Evolutionary conservation across 306 rosid genomes (phyloP).

Genomic region (Comarum palustre): DNA sequence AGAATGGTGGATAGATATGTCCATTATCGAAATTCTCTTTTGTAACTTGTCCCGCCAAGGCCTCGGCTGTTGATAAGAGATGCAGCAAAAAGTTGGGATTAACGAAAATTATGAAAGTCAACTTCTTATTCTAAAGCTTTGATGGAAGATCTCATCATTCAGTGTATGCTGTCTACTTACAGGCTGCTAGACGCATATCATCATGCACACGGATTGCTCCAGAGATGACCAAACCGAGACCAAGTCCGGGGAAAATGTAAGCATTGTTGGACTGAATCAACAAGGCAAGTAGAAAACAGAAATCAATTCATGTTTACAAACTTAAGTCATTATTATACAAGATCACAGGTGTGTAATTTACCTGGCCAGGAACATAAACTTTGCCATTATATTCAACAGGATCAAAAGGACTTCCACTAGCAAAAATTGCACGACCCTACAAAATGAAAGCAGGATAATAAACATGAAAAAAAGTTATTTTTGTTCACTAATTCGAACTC

Average conservation of each 20-base stretch:
- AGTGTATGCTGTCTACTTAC: slow-evolving; percentile 48
- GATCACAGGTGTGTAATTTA: slow-evolving; percentile 25
- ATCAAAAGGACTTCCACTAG: slow-evolving; percentile 95
- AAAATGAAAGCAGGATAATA: slow-evolving; percentile 7
- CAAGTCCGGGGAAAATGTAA: slow-evolving; percentile 87
- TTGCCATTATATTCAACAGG: slow-evolving; percentile 73
- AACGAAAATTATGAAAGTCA: not conserved
- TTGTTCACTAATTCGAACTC: not conserved
- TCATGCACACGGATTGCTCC: slow-evolving; percentile 91
- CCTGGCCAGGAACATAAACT: slow-evolving; percentile 75
- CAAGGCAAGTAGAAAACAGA: slow-evolving; percentile 16
- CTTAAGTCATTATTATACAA: slow-evolving; percentile 1
- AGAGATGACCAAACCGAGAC: slow-evolving; percentile 78
- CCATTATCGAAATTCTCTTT: slow-evolving; percentile 58
- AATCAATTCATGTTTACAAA: slow-evolving; percentile 1
- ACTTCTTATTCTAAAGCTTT: slow-evolving; percentile 2
- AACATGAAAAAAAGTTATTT: slow-evolving; percentile 10
- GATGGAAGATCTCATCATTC: not conserved
- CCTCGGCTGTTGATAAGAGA: slow-evolving; percentile 52
- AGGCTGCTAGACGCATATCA: slow-evolving; percentile 90
- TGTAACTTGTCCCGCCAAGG: slow-evolving; percentile 67
- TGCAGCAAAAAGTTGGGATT: not conserved
- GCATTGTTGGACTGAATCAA: slow-evolving; percentile 81
- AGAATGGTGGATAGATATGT: slow-evolving; percentile 67
- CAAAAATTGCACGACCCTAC: slow-evolving; percentile 85